Evolutionary conservation across 108 stramenopile genomes (phyloP).

Genomic region (Aureococcus anophagefferens): DNA sequence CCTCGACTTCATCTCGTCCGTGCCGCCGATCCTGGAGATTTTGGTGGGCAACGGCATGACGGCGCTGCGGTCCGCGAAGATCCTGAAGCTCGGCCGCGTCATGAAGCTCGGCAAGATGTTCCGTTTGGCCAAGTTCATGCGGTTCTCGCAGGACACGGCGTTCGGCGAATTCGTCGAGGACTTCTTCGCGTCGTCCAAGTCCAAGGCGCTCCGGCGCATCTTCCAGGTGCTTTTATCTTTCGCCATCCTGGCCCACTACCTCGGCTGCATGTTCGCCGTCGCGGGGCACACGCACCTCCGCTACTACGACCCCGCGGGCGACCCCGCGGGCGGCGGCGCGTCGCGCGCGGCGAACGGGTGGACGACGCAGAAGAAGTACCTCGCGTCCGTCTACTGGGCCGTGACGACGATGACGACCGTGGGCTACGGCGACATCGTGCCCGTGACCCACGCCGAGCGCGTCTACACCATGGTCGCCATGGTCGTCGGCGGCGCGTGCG

Average conservation of each 20-base stretch:
- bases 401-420: conserved; percentile 48
- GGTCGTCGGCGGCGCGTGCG: conserved; percentile 21
- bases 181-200: not conserved
- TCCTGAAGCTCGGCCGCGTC: conserved; percentile 1
- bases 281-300: conserved; percentile 6
- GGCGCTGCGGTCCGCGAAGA: not conserved
- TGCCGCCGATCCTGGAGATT: conserved; percentile 27
- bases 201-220: conserved; percentile 12
- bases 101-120: conserved; percentile 22
- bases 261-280: conserved; percentile 23
- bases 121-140: conserved; percentile 7
- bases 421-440: conserved; percentile 45
- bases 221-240: conserved; percentile 21
- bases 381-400: conserved; percentile 39
- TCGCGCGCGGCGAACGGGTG: not conserved
- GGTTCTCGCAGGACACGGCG: not conserved
- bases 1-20: conserved; percentile 32
- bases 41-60: not conserved
- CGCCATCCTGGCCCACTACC: conserved; percentile 31
- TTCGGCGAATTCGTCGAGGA: conserved; percentile 10
- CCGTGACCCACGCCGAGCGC: conserved; percentile 21
- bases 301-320: not conserved
- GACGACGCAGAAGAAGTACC: conserved; percentile 14
- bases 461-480: conserved; percentile 11
- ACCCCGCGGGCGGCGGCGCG: too few species aligned